Conservation (phyloP, 176 grass and related monocot genomes). For the Avena sativa region DNA sequence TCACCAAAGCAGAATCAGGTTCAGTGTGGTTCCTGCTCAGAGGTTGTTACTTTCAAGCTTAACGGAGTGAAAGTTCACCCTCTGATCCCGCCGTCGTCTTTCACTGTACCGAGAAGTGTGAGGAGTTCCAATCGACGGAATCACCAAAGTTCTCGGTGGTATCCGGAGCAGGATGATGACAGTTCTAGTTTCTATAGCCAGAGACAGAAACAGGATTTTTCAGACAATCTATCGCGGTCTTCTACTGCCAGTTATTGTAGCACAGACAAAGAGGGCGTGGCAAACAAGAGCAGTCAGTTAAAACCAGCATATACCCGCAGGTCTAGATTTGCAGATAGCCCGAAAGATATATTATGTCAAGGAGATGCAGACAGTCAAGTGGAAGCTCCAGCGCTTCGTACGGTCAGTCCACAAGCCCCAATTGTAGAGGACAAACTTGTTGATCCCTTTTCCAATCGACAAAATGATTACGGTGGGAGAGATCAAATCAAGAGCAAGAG, state of each 20-base stretch:
- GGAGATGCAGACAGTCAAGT: conserved; percentile 38
- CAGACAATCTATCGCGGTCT: conserved; percentile 47
- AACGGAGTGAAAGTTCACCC: conserved; percentile 52
- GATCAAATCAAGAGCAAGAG: conserved; percentile 22
- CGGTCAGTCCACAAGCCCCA: conserved; percentile 31
- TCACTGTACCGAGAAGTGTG: conserved; percentile 37
- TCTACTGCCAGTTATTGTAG: conserved; percentile 43
- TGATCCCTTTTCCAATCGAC: conserved; percentile 48
- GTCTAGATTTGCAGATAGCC: conserved; percentile 54
- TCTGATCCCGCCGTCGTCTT: background rate
- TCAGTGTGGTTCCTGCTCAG: conserved; percentile 81
- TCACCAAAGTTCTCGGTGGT: conserved; percentile 48
- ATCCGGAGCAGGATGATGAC: conserved; percentile 51
- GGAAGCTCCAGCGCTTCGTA: conserved; percentile 31
- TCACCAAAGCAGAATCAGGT: conserved; percentile 44
- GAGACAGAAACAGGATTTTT: conserved; percentile 45
- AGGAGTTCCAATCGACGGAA: conserved; percentile 31
- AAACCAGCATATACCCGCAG: conserved; percentile 41
- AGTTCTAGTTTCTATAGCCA: conserved; percentile 43
- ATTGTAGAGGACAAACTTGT: conserved; percentile 46
- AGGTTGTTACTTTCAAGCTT: conserved; percentile 56
- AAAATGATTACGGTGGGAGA: conserved; percentile 9
- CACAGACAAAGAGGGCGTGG: conserved; percentile 32
- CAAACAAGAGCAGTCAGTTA: conserved; percentile 46
- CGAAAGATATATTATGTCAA: conserved; percentile 63